phyloP scores from a whole-genome alignment of 2,329 filamentous ascomycete species.

The Coniochaeta sp. region DNA sequence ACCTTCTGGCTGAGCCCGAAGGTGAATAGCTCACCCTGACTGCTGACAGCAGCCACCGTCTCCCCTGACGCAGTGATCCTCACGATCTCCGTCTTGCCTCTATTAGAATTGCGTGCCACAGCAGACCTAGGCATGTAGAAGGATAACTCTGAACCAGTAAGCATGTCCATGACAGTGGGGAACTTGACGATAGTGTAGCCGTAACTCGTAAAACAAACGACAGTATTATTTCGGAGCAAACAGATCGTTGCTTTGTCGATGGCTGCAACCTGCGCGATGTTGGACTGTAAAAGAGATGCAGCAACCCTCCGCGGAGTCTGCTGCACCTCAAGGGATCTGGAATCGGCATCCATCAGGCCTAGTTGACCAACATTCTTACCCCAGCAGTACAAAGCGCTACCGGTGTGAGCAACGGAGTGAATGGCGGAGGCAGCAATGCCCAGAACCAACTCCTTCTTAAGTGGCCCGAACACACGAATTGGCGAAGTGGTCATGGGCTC shows the following conservation, averaged over 20 bases:
- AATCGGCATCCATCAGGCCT: constrained; percentile 90
- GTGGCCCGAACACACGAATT: constrained; percentile 80
- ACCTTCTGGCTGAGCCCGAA: constrained; percentile 65
- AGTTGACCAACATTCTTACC: constrained; percentile 93
- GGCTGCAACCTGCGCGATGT: constrained; percentile 73
- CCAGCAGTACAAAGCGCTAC: constrained; percentile 80
- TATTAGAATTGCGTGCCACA: constrained; percentile 58
- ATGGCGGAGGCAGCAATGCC: constrained; percentile 84
- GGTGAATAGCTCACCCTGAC: constrained; percentile 80
- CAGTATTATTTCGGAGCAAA: constrained; percentile 77
- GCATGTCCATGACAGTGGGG: constrained; percentile 63
- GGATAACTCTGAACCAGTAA: no score
- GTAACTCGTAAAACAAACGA: constrained; percentile 93
- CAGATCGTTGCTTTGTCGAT: constrained; percentile 87
- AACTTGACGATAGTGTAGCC: constrained; percentile 90
- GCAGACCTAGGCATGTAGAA: constrained; percentile 64
- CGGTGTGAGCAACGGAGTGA: constrained; percentile 85
- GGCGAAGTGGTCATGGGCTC: constrained; percentile 76
- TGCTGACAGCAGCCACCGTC: constrained; percentile 83
- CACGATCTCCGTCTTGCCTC: constrained; percentile 59
- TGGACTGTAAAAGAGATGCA: constrained; percentile 68
- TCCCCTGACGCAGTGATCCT: constrained; percentile 81
- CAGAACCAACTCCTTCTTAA: constrained; percentile 77
- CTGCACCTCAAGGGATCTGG: constrained; percentile 82
- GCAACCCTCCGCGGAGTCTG: constrained; percentile 77